Evolutionary conservation across 31 red algal genomes (phyloP).

Genomic region (Endocladia muricata): DNA sequence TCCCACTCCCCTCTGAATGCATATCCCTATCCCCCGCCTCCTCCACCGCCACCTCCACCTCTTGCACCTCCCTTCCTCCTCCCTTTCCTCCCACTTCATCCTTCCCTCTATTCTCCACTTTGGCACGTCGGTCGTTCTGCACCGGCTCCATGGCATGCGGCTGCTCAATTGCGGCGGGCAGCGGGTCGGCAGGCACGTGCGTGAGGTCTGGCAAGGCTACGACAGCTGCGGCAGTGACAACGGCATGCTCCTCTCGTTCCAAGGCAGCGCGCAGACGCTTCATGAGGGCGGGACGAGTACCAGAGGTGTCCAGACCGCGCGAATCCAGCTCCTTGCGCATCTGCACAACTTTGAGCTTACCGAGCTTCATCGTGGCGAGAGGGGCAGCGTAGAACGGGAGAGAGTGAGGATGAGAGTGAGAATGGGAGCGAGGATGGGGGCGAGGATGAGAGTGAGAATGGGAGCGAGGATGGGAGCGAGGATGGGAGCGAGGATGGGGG

Average conservation of each 20-base stretch:
- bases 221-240: no score
- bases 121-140: neutral
- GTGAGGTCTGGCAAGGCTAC: no score
- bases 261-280: constrained; percentile 51
- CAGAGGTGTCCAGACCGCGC: constrained; percentile 46
- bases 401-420: no score
- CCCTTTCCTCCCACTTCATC: neutral
- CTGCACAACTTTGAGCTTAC: constrained; percentile 45
- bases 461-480: no score
- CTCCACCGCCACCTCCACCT: neutral
- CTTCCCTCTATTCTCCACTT: neutral
- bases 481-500: no score
- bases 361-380: constrained; percentile 44
- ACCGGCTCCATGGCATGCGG: neutral
- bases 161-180: neutral
- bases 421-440: no score
- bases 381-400: no score
- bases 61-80: neutral
- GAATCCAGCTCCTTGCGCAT: constrained; percentile 46
- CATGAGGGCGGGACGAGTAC: constrained; percentile 52
- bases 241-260: neutral
- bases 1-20: neutral
- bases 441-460: no score
- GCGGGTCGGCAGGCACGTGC: neutral
- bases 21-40: neutral